Conservation (phyloP, 2,329 filamentous ascomycete species). For the Boeremia exigua region DNA sequence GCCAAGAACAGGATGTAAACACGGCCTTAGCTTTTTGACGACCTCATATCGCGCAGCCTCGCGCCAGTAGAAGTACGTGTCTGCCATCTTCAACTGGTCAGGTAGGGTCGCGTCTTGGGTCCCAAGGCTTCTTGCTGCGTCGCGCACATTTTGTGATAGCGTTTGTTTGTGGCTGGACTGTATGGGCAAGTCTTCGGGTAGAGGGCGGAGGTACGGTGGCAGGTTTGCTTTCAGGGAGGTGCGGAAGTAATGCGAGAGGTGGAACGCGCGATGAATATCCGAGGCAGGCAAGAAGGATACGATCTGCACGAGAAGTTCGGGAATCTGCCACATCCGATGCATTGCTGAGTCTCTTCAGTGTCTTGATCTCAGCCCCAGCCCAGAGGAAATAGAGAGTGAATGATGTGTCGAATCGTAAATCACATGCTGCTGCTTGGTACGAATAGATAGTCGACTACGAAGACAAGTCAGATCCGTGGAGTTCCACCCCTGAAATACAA, state of each 20-base stretch:
- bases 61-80: constrained; percentile 21
- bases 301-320: constrained; percentile 22
- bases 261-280: constrained; percentile 1
- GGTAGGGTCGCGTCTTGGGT: background rate
- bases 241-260: constrained; percentile 14
- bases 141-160: background rate
- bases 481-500: no score
- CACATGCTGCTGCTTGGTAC: background rate
- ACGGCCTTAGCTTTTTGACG: constrained; percentile 2
- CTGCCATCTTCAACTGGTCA: constrained; percentile 4
- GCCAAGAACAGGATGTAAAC: constrained; percentile 14
- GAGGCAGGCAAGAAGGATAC: constrained; percentile 13
- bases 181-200: constrained; percentile 5
- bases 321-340: constrained; percentile 22
- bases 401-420: background rate
- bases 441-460: no score
- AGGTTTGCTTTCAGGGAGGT: constrained; percentile 14
- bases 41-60: constrained; percentile 11
- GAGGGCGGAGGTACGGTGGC: constrained; percentile 9
- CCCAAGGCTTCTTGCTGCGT: background rate
- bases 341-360: background rate
- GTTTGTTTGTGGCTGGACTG: background rate
- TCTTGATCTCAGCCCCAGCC: background rate
- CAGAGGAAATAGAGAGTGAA: background rate
- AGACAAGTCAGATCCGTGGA: no score